Base-by-base conservation (phyloP, 805 yeast species). In the Suhomyces pyralidae region DNA sequence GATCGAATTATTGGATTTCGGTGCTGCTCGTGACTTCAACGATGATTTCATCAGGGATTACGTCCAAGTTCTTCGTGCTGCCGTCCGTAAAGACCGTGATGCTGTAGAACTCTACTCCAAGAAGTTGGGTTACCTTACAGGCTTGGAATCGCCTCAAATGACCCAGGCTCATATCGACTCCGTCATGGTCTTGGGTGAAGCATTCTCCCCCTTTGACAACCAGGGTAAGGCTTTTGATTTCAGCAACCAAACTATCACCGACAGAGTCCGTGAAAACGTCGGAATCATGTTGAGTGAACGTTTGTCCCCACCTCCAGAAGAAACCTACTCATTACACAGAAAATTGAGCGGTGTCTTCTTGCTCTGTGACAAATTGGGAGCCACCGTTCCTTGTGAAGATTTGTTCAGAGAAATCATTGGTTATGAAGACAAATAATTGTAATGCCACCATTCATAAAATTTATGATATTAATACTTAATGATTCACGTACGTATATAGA, bases 261-360 rank as follows among this genome's bases (percentile, higher is more conserved):
- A 90, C 58, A 81, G 98, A 57, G 97, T 94, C 20, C 81, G 96
- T 58, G 86, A 82, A 2, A 91, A 92, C 62, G 90, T 94, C 58
- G 85, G 90, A 2, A 73, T 92, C 50, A 94, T 94, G 99, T 78
- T 94, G 55, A 82, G 85, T 55, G 97, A 94, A 69, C 82, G 99
- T 60, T 76, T 94, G 55, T 83, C 97, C 3, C 97, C 99, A 3
- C 99, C 99, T 12, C 99, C 99, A 2, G 98, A 94, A 64, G 99
- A 94, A 69, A 94, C 99, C 0, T 94, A 94, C 67, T 88, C 96
- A n/a, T 76, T 94, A 61, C 99, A 94, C 71, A 80, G 99, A 62
- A 94, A 94, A 65, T 83, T 94, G 64, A 88, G 96, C 65, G 99
- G 99, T 9, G 96, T 94, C 1, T 94, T 88, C 65, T 76, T 94